Base-by-base conservation (phyloP, 345 rosid genomes). In the Tarenaya hassleriana region DNA sequence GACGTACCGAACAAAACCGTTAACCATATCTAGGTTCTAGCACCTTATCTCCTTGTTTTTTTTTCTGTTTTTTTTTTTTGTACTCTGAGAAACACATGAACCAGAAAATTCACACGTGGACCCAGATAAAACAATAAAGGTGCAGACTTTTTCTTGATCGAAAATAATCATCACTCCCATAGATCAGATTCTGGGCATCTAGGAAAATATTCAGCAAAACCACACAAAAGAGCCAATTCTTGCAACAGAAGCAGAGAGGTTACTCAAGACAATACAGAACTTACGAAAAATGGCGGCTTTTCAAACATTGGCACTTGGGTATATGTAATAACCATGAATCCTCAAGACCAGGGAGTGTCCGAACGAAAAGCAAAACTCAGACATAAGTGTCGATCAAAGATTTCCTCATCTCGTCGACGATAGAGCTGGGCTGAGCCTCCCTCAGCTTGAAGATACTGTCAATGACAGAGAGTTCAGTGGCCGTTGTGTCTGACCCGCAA, bases 401-500 rank as follows among this genome's bases (percentile, higher is more conserved):
- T 68, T 77, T 88, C 75, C 98, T 84, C 94, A 84, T 87, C 75
- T 92, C 95, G 9, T 81, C 84, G 0, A 85, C 86, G 10, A 85
- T 75, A 24, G 90, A 80, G 71, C 70, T 80, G 7, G 94, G 95
- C 57, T 81, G 95, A 19, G 95, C 84, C 71, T 87, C 94, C 74
- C 96, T 76, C 75, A 92, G 70, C 76, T 85, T 85, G 84, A 91
- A 84, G 45, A 87, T 95, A 6, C 77, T 85, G 70, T 92, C 96
- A 0, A 84, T 79, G 13, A 88, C 95, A 3, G 98, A 88, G 31
- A 88, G 76, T 65, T 92, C 94, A 0, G 98, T 83, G 0, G 96
- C 95, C 0, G 95, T 92, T 40, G 98, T 92, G 78, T 92, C 96
- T 21, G 95, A 75, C 1, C 98, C 98, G 1, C 95, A 84, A 61